Evolutionary conservation across 208 protist species (phyloP), one percentile per base, ranked within the genome.

Genomic region (Trypanosoma melophagium): DNA sequence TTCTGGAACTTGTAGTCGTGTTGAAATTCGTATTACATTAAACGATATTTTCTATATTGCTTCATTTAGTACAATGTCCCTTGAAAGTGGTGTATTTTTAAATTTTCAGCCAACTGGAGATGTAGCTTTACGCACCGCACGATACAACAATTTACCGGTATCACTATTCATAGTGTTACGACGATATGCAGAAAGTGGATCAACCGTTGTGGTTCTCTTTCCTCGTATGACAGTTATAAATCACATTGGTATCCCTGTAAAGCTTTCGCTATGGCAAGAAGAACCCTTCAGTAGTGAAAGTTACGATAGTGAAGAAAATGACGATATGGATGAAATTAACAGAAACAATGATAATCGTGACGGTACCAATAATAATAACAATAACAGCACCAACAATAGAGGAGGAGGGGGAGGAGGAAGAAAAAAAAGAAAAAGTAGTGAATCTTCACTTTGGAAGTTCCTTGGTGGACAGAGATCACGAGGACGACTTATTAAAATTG

Each of bases 151-250:
- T 22, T 63, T 65, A 12, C 81, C 81, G 10, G 64, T 92, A 19
- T 65, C 72, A 16, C 55, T 94, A 45, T 90, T 90, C 53, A 83
- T 92, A 2, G 76, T 79, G 10, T 60, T 70, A 50, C 77, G 21
- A 28, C 76, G 74, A 56, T 73, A 79, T 7, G 62, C 66, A 0
- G 79, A 85, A 68, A 82, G 76, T 42, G 57, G 84, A 25, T 84
- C 84, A 52, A 75, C 58, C 22, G 72, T 78, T 54, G 76, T 94
- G 47, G 66, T 78, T 16, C 76, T 94, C 22, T 80, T 86, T 41
- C 88, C 88, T 21, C 81, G 85, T 17, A 61, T 91, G 12, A 84
- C 78, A 10, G 62, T 94, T 8, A 49, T 91, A 21, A 94, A 94
- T 71, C 84, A 90, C 69, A 76, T 87, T 10, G 88, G 88, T 17